These are phyloP conservation scores for Gelatoporia subvermispora DNA, from an alignment of 768 basidiomycete species.

Conservation along the genomic window DNA sequence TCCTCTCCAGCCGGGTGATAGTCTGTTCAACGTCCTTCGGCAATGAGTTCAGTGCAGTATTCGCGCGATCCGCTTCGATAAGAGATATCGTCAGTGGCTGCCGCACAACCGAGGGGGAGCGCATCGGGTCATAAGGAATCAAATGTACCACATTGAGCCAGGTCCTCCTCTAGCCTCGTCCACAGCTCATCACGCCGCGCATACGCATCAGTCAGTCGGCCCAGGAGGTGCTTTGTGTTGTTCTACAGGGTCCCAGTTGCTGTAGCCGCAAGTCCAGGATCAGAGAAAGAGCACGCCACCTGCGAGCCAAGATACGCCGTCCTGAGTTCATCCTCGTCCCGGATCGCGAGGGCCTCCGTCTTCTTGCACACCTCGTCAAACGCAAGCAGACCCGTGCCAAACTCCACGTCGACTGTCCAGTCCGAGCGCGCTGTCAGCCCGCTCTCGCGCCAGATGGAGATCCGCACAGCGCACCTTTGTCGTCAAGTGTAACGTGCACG, in stretches of 20 bases:
- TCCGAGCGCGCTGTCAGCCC: background rate
- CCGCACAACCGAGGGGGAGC: background rate
- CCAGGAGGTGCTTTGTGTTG: conserved; percentile 36
- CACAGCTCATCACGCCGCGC: conserved; percentile 46
- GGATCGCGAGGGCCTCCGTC: conserved; percentile 41
- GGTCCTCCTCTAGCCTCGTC: conserved; percentile 37
- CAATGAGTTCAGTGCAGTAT: conserved; percentile 37
- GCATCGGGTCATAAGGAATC: conserved; percentile 2
- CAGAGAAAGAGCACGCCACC: conserved; percentile 25
- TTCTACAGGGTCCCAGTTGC: conserved; percentile 27
- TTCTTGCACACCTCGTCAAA: conserved; percentile 55
- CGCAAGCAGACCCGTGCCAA: conserved; percentile 37
- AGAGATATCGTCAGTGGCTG: background rate
- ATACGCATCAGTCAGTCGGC: conserved; percentile 45
- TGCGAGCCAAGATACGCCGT: conserved; percentile 36
- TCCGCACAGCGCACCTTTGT: conserved; percentile 20
- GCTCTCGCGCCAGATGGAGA: background rate
- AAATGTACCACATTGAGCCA: conserved; percentile 43
- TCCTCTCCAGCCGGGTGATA: conserved; percentile 50
- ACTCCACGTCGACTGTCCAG: conserved; percentile 23
- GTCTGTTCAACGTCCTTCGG: conserved; percentile 49
- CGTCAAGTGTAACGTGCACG: conserved; percentile 31
- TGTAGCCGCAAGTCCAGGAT: background rate
- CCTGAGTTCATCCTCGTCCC: conserved; percentile 39
- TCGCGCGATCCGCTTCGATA: conserved; percentile 38